A percentile compares a stretch with the other conserved stretches of the same genome.
Conservation (phyloP, 2,329 filamentous ascomycete genomes). For the Nigrograna mackinnonii region DNA sequence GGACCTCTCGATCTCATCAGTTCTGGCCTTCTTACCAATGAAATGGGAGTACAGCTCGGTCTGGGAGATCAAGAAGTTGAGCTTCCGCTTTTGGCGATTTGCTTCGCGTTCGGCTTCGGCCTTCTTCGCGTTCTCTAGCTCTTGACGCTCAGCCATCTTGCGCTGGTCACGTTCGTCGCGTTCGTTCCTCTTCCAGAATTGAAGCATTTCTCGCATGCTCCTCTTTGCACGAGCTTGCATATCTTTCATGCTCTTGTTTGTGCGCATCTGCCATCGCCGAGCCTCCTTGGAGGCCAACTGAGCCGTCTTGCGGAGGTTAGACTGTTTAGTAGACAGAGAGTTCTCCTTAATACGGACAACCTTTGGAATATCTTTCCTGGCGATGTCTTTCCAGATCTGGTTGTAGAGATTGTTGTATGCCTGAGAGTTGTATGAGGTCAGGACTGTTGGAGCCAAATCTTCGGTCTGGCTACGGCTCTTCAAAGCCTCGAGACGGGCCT, state of each 20-base stretch:
- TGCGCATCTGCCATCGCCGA: constrained; percentile 93
- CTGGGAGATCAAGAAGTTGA: constrained; percentile 99
- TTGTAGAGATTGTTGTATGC: constrained; percentile 97
- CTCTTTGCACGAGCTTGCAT: constrained; percentile 95
- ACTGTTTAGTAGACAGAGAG: constrained; percentile 83
- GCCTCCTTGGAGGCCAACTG: constrained; percentile 97
- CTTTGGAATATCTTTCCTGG: constrained; percentile 91
- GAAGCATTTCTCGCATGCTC: constrained; percentile 99
- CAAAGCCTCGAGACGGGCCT: constrained; percentile 51
- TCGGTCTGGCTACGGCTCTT: constrained; percentile 52
- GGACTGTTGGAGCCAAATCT: constrained; percentile 44
- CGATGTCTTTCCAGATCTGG: constrained; percentile 94
- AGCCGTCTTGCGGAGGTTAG: constrained; percentile 97
- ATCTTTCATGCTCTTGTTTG: constrained; percentile 98
- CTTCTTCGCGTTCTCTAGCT: constrained; percentile 94
- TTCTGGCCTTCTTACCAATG: constrained; percentile 99
- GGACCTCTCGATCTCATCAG: constrained; percentile 88
- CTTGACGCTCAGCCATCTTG: constrained; percentile 92
- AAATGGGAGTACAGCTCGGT: constrained; percentile 99
- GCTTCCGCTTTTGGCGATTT: constrained; percentile 95
- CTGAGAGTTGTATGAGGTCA: constrained; percentile 75
- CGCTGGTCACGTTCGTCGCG: constrained; percentile 93
- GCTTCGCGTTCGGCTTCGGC: constrained; percentile 97
- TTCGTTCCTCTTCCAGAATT: constrained; percentile 99
- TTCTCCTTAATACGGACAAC: constrained; percentile 85